A percentile compares a stretch with the other conserved stretches of the same genome.
Conservation (phyloP, 371 early-diverging fungal genomes). For the Actinomucor elegans region DNA sequence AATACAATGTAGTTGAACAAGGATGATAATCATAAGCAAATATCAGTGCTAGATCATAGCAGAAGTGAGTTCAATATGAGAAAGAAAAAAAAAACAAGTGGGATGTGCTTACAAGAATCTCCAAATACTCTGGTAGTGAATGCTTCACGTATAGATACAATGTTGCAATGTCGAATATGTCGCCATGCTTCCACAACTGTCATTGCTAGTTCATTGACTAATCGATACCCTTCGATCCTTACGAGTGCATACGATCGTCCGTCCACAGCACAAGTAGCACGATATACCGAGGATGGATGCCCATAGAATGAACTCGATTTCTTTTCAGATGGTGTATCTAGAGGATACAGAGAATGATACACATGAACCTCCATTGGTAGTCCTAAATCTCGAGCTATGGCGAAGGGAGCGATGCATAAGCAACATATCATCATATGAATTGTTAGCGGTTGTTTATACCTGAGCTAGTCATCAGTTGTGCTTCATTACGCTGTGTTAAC, state of each 20-base stretch:
- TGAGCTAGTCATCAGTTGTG: slow-evolving; percentile 59
- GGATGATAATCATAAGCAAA: slow-evolving; percentile 93
- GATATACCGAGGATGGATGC: slow-evolving; percentile 80
- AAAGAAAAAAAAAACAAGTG: not conserved
- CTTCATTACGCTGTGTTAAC: slow-evolving; percentile 73
- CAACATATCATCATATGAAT: no score
- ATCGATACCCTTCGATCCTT: slow-evolving; percentile 74
- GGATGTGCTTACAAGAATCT: slow-evolving; percentile 72
- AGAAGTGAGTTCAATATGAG: not conserved
- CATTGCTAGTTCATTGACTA: slow-evolving; percentile 82
- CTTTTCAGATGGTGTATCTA: slow-evolving; percentile 56
- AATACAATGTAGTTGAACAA: slow-evolving; percentile 69
- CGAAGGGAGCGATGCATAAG: no score
- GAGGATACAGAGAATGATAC: slow-evolving; percentile 71
- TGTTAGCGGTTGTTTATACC: no score
- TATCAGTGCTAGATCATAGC: slow-evolving; percentile 71
- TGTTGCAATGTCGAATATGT: slow-evolving; percentile 77
- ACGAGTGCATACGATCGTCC: slow-evolving; percentile 82
- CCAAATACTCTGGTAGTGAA: slow-evolving; percentile 96
- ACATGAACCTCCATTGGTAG: slow-evolving; percentile 58
- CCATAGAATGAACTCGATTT: slow-evolving; percentile 56
- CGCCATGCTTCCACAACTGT: slow-evolving; percentile 84
- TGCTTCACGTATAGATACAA: slow-evolving; percentile 89
- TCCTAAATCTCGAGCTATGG: slow-evolving; percentile 54
- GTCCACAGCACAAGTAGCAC: slow-evolving; percentile 80